Evolutionary conservation across 2,329 filamentous ascomycete genomes (phyloP), one percentile per base, ranked within the genome.

Genomic region (Xylaria sp.): DNA sequence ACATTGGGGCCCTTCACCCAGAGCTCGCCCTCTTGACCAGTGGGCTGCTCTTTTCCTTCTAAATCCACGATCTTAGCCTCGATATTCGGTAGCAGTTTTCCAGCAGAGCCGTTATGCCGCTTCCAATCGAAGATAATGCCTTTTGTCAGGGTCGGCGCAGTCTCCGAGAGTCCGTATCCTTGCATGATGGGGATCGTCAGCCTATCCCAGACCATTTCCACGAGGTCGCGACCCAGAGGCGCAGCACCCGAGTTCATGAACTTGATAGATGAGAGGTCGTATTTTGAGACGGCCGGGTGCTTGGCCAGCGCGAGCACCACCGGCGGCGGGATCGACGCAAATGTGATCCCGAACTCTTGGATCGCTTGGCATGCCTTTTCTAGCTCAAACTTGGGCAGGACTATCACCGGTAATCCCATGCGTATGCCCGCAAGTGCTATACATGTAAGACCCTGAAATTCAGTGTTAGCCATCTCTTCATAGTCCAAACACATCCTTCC

Each of bases 221-320:
- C 92, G 1, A 98, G 87, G 71, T 97, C 94, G 39, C 85, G 84
- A 0, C 93, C 95, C 50, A 98, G 83, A 0, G 95, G 95, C 0
- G 95, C 94, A 0, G 94, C 95, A 28, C 93, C 95, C 0, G 89
- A 94, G 81, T 94, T 96, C 84, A 97, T 85, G 88, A 94, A 94
- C 55, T 92, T 91, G 28, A 98, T 77, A 4, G 87, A 90, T 18
- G 88, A 90, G 51, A 98, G 84, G 79, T 98, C 89, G 81, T 97
- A 97, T 71, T 94, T 92, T 63, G 88, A 87, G 8, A 97, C 90
- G 2, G 89, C 77, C 0, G 94, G 94, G 74, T 92, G 88, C 80
- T 97, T 97, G 72, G 91, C 88, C 1, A 98, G 87, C 0, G 91
- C 86, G 9, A 98, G 86, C 1, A 97, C 87, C 7, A 98, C 90